phyloP scores from a whole-genome alignment of 2,329 filamentous ascomycete species.

The Westerdykella aurantiaca region DNA sequence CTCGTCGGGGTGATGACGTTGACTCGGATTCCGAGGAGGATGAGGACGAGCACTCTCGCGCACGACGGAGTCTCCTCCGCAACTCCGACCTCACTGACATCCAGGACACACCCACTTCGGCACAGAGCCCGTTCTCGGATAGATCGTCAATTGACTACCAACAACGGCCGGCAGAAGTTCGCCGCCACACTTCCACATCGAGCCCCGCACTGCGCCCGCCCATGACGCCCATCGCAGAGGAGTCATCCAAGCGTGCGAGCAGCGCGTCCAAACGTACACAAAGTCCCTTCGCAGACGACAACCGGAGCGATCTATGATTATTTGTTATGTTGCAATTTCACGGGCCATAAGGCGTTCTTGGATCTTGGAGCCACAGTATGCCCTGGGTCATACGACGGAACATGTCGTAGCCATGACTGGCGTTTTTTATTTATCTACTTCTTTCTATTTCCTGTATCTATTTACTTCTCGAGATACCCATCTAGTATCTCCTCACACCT shows the following conservation, averaged over 20 bases:
- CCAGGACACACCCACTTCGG: slow-evolving; percentile 30
- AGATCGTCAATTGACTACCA: slow-evolving; percentile 18
- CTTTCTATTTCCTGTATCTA: slow-evolving; percentile 8
- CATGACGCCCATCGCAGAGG: slow-evolving; percentile 45
- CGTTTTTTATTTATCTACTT: slow-evolving; percentile 1
- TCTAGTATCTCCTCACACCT: not conserved
- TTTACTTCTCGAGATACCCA: slow-evolving; percentile 3
- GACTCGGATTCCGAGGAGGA: slow-evolving; percentile 32
- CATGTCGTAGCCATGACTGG: slow-evolving; percentile 8
- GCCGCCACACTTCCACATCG: slow-evolving; percentile 27
- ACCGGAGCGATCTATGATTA: slow-evolving; percentile 23
- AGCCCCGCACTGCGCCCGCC: slow-evolving; percentile 22
- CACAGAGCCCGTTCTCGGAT: slow-evolving; percentile 35
- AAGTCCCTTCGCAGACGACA: slow-evolving; percentile 32
- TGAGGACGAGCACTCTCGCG: slow-evolving; percentile 32
- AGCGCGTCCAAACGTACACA: slow-evolving; percentile 26
- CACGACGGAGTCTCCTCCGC: slow-evolving; percentile 26
- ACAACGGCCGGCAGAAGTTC: slow-evolving; percentile 18
- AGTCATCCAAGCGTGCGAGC: slow-evolving; percentile 38
- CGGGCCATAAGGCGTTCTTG: not conserved
- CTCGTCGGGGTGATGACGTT: slow-evolving; percentile 16
- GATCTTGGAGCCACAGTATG: not conserved
- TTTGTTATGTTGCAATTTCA: slow-evolving; percentile 1
- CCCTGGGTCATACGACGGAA: not conserved
- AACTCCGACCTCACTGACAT: slow-evolving; percentile 32